Evolutionary conservation across 176 grass and related monocot species (phyloP), one percentile per base, ranked within the genome.

Genomic region (Secale cereale): DNA sequence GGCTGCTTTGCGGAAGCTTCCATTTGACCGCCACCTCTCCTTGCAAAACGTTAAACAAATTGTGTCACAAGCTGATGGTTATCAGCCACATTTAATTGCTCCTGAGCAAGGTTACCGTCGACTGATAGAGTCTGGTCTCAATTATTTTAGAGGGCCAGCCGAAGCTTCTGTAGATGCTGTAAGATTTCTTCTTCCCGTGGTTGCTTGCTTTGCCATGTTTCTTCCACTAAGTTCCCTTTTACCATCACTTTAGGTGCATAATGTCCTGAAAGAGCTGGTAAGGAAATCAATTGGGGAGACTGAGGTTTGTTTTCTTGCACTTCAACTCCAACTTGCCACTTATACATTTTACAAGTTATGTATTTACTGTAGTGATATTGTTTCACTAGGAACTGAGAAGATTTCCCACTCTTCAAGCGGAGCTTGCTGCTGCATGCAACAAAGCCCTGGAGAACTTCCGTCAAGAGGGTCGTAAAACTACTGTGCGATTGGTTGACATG

Each of bases 161-260:
- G 96, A 98, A 91, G 93, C 96, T 87, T 98, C 96, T 85, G 96
- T 98, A 56, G 96, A 98, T 82, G 89, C 96, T 82, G 96, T 98
- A 82, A 89, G 89, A 83, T 88, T 83, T 43, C 56, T 70, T 74
- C 23, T 86, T 54, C 36, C 61, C 74, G 10, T 78, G 50, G 70
- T 82, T 7, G 17, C 76, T 25, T 77, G 2, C 16, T 37, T 75
- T 56, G 17, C 27, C 70, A 68, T 45, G 70, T 23, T 31, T 25
- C 35, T 87, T 71, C 13, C 31, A 40, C 74, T 84, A 82, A 73
- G 8, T 54, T 17, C 36, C 28, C 20, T 66, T 31, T 86, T 84
- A 81, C 63, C 72, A 57, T 77, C 7, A 29, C 71, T 78, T 37
- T 74, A 98, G 96, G 96, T 98, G 41, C 93, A 98, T 81, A 84